phyloP scores from a whole-genome alignment of 768 basidiomycete genomes.

The Kwoniella sp. region DNA sequence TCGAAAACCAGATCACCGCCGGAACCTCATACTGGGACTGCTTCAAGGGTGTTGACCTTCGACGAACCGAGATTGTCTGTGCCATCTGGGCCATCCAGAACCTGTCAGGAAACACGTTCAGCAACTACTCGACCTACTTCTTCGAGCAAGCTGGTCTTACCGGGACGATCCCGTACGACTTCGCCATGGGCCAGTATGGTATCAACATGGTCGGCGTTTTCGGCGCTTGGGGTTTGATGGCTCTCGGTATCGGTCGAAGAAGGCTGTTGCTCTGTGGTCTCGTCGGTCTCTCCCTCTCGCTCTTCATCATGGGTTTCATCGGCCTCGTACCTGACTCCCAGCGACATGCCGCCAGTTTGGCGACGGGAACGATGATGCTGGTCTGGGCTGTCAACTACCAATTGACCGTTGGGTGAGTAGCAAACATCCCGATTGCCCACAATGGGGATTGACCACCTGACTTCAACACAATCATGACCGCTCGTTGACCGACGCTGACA shows the following conservation, averaged over 20 bases:
- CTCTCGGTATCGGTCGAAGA: constrained; percentile 37
- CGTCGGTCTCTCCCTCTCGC: constrained; percentile 41
- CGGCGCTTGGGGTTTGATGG: constrained; percentile 44
- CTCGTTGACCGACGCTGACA: not conserved
- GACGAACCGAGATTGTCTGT: constrained; percentile 61
- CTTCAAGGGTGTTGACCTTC: constrained; percentile 55
- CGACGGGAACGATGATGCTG: constrained; percentile 55
- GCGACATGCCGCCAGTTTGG: constrained; percentile 31
- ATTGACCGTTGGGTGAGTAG: constrained; percentile 49
- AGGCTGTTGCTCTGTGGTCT: constrained; percentile 50
- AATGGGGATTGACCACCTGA: no score
- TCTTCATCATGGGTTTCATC: constrained; percentile 51
- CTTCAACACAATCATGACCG: not conserved
- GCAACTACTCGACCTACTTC: constrained; percentile 49
- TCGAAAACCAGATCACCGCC: constrained; percentile 53
- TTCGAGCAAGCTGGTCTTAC: constrained; percentile 48
- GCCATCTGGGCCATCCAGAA: constrained; percentile 52
- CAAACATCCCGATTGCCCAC: not conserved
- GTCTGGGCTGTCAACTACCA: constrained; percentile 56
- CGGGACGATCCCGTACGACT: constrained; percentile 33
- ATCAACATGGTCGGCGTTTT: constrained; percentile 46
- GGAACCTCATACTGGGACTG: constrained; percentile 58
- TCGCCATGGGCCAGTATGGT: constrained; percentile 48
- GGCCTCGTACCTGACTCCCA: constrained; percentile 40
- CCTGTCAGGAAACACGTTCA: constrained; percentile 45